Evolutionary conservation across 2,329 filamentous ascomycete genomes (phyloP), one percentile per base, ranked within the genome.

Genomic region (Colletotrichum aenigma): DNA sequence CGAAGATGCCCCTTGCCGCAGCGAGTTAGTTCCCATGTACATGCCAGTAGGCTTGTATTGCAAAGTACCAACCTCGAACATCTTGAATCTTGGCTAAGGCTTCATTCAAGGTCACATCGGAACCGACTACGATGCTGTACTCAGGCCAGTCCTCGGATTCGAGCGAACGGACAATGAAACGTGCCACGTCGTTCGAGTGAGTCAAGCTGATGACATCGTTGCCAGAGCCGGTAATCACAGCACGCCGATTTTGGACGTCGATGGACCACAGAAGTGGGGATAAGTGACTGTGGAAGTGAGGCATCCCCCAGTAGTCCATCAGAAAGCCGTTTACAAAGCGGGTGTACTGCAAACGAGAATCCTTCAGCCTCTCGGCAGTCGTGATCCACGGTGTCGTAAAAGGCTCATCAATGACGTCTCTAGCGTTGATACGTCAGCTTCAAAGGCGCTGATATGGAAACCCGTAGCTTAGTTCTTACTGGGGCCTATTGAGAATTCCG

Each of bases 151-250:
- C 82, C 4, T 83, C 77, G 21, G 86, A 76, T 18, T 84, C 83
- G 10, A 91, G 78, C 4, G 83, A 71, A 4, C 82, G 83, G 12
- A 83, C 84, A 12, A 89, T 82, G 70, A 88, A 90, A 32, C 79
- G 83, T 3, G 85, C 88, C 38, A 91, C 81, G 78, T 91, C 89
- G 4, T 81, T 80, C 2, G 85, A 88, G 77, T 90, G 87, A 0
- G 88, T 90, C 79, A 89, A 86, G 7, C 83, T 80, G n/a, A 88
- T 82, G 5, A 79, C 79, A 15, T 81, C 83, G 21, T 87, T 82
- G 0, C 89, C 89, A 26, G 85, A 81, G 0, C 88, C 88, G 0
- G 89, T 88, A 26, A 90, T 86, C 9, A 85, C 87, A 2, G 89
- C 89, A 6, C 80, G 80, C 12, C 86, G 84, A 71, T 83, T 83